Base-by-base conservation (phyloP, 2,329 filamentous ascomycete genomes). In the Alternaria infectoria region DNA sequence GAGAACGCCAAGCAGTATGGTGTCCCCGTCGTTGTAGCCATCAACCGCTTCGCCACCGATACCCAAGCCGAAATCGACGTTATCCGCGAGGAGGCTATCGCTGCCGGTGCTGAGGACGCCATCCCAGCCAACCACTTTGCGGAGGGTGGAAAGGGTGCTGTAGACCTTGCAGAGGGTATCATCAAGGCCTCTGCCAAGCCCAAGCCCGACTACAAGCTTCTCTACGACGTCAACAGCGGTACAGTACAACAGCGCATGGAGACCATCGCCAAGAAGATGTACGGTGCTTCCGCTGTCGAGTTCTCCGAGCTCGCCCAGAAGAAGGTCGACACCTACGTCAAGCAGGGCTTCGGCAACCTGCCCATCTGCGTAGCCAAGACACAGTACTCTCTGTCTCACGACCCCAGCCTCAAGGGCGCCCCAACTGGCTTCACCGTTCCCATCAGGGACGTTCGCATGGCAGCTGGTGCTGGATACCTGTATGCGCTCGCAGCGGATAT, bases 331-430 rank as follows among this genome's bases (percentile, higher is more conserved):
- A 94, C 90, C 8, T 99, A 98, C 82, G 94, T 92, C 30, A 89
- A 89, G 78, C 96, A 98, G 81, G 96, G 96, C 49, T 96, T 95
- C 74, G 91, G 91, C 21, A 93, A 97, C 80, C 84, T 99, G 69
- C 96, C 96, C 36, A 97, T 98, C 77, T 99, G 96, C 80, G 88
- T 98, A 69, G 96, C 96, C 66, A 99, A 99, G 89, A 99, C 96
- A 13, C 96, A 99, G 81, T 99, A 99, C 84, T 97, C 93, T 32
- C 86, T 99, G 52, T 96, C 91, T 62, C 95, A 98, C 81, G 93
- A 99, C 79, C 91, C 95, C 3, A 89, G 92, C 11, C 86, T 98
- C 73, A 99, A 99, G 87, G 96, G 96, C 66, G 96, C 96, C 9
- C 96, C 96, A 23, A 92, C 90, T 5, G 96, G 95, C 62, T 99